Evolutionary conservation across 208 protist genomes (phyloP), one percentile per base, ranked within the genome.

Genomic region (Wallacemonas sp.): DNA sequence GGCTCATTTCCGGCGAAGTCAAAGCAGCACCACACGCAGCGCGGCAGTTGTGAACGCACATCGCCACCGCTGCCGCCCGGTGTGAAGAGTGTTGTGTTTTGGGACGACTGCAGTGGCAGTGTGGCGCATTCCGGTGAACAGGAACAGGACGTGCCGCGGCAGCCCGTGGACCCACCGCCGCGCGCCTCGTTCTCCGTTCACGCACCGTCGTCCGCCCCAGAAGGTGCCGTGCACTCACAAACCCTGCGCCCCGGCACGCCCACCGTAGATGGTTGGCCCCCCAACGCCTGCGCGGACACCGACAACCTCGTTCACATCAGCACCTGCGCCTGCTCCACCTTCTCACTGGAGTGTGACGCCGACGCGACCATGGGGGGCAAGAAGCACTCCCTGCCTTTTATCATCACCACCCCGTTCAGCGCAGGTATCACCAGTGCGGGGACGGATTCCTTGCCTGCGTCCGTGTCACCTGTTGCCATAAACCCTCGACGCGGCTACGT

Each of bases 401-500:
- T 57, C 21, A 10, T 57, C 12, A 4, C 30, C 34, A 57, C 50
- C 9, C 50, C 50, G 19, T 26, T 13, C 9, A 57, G 50, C 21
- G 29, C 50, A 3, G 50, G 50, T 19, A 4, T 57, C 30, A 57
- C 50, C 30, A 57, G 30, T 19, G n/a, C 50, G 12, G 50, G 50
- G 5, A 57, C 50, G 13, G 50, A 57, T 3, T 57, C 50, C 6
- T 32, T 57, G 3, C 50, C 30, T 5, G 24, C 50, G 12, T 57
- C 34, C 12, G 29, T 41, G 29, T 32, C 50, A 21, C 50, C 33
- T n/a, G 50, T 19, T 21, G 29, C 22, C 15, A 13, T 57, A 6
- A 57, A 8, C 32, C 29, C 50, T n/a, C 50, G 50, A 8, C 50
- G 50, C 30, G 50, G 50, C 13, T 57, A 57, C 50, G 38, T 66